These are phyloP conservation scores for Tulasnella sp. DNA, from an alignment of 768 basidiomycete genomes.

Conservation along the genomic window DNA sequence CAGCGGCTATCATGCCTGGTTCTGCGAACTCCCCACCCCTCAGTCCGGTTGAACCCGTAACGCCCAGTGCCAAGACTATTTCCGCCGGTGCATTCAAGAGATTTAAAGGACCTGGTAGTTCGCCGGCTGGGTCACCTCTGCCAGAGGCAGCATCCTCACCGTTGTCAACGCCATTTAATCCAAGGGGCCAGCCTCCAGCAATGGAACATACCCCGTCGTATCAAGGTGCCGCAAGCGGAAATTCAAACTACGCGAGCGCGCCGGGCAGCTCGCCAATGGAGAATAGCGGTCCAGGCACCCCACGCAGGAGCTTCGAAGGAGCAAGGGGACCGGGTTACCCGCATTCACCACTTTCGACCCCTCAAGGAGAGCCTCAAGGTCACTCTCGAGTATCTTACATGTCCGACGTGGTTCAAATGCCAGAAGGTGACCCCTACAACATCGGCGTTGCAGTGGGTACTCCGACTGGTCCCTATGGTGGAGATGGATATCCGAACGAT, in stretches of 20 bases:
- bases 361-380: not conserved
- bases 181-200: not conserved
- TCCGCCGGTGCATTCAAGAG: conserved; percentile 12
- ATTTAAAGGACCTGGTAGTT: conserved; percentile 2
- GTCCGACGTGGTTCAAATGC: not conserved
- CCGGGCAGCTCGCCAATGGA: not conserved
- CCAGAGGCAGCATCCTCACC: not conserved
- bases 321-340: not conserved
- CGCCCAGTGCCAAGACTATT: conserved; percentile 4
- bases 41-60: not conserved
- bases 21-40: not conserved
- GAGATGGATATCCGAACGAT: not conserved
- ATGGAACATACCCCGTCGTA: conserved; percentile 2
- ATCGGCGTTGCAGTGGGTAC: conserved; percentile 3
- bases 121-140: not conserved
- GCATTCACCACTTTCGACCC: not conserved
- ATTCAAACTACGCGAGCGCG: conserved; percentile 11
- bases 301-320: not conserved
- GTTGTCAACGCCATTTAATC: not conserved
- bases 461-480: not conserved
- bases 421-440: not conserved
- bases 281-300: not conserved
- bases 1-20: not conserved
- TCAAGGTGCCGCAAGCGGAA: conserved; percentile 1
- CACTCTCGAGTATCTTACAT: not conserved